Evolutionary conservation across 805 yeast species (phyloP).

Genomic region (Candida anglica): DNA sequence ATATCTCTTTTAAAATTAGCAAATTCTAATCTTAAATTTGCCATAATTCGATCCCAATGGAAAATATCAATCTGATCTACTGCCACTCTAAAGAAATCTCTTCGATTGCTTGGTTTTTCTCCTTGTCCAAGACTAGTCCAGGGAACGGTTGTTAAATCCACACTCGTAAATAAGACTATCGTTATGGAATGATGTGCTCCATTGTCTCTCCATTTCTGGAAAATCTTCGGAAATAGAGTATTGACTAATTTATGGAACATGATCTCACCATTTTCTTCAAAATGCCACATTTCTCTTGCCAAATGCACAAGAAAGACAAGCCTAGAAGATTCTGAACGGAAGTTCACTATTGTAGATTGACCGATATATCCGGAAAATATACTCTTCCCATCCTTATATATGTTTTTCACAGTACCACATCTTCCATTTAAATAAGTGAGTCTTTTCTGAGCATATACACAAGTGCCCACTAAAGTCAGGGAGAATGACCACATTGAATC

Average conservation of each 20-base stretch:
- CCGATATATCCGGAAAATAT: constrained; percentile 76
- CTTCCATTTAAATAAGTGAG: constrained; percentile 58
- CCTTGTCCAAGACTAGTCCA: constrained; percentile 66
- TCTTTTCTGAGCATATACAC: constrained; percentile 66
- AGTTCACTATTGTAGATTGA: constrained; percentile 70
- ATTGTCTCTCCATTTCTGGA: constrained; percentile 79
- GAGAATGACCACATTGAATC: constrained; percentile 93
- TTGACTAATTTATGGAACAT: constrained; percentile 89
- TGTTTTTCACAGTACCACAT: constrained; percentile 58
- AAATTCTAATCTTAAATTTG: constrained; percentile 77
- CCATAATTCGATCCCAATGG: constrained; percentile 92
- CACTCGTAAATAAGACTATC: constrained; percentile 80
- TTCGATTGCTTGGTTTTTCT: constrained; percentile 60
- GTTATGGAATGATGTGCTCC: constrained; percentile 91
- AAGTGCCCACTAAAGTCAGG: constrained; percentile 52
- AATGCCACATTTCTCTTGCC: constrained; percentile 96
- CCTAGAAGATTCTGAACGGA: constrained; percentile 87
- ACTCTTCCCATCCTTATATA: constrained; percentile 65
- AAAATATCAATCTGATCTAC: constrained; percentile 89
- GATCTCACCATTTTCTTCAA: constrained; percentile 94
- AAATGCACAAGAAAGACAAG: constrained; percentile 81
- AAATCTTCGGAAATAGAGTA: constrained; percentile 85
- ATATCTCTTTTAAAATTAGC: constrained; percentile 76
- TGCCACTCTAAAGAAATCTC: constrained; percentile 86
- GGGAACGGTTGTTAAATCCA: constrained; percentile 52